Percentiles rank a stretch among this genome's conserved stretches.
Evolutionary conservation across 2,329 filamentous ascomycete genomes (phyloP).

Genomic region (Penicillium oxalicum): DNA sequence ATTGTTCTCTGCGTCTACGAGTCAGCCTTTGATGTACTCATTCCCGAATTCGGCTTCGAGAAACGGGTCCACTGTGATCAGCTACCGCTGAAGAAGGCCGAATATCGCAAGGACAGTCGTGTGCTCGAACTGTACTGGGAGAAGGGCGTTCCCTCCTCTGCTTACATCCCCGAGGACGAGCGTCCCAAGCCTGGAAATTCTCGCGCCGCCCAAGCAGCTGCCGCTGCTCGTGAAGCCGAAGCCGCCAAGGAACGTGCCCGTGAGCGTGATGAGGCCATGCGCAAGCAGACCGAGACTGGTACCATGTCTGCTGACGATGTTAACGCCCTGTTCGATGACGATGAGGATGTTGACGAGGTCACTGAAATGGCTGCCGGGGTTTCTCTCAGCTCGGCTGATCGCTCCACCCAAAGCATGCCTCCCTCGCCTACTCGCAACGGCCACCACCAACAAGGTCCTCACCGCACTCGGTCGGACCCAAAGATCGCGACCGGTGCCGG

Average conservation of each 20-base stretch:
- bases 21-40: slow-evolving; percentile 95
- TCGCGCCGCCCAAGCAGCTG: slow-evolving; percentile 67
- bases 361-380: slow-evolving; percentile 90
- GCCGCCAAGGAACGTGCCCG: slow-evolving; percentile 73
- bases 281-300: slow-evolving; percentile 89
- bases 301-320: slow-evolving; percentile 90
- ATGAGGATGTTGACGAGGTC: slow-evolving; percentile 78
- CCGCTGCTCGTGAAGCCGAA: slow-evolving; percentile 73
- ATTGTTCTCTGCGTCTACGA: slow-evolving; percentile 97
- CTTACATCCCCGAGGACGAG: slow-evolving; percentile 95
- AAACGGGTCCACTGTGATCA: slow-evolving; percentile 99
- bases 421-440: slow-evolving; percentile 78
- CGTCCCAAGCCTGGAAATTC: slow-evolving; percentile 77
- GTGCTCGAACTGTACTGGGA: slow-evolving; percentile 98
- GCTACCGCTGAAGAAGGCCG: slow-evolving; percentile 94
- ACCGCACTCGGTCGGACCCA: slow-evolving; percentile 90
- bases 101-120: slow-evolving; percentile 93
- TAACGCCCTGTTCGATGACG: slow-evolving; percentile 92
- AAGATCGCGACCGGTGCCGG: slow-evolving; percentile 64
- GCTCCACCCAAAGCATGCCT: slow-evolving; percentile 90
- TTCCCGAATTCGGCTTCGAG: slow-evolving; percentile 97
- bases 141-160: slow-evolving; percentile 94
- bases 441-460: slow-evolving; percentile 61
- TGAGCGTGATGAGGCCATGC: slow-evolving; percentile 83
- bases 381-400: slow-evolving; percentile 67